Conservation (phyloP, 352 stramenopile species). For the Globisporangium nagaii region DNA sequence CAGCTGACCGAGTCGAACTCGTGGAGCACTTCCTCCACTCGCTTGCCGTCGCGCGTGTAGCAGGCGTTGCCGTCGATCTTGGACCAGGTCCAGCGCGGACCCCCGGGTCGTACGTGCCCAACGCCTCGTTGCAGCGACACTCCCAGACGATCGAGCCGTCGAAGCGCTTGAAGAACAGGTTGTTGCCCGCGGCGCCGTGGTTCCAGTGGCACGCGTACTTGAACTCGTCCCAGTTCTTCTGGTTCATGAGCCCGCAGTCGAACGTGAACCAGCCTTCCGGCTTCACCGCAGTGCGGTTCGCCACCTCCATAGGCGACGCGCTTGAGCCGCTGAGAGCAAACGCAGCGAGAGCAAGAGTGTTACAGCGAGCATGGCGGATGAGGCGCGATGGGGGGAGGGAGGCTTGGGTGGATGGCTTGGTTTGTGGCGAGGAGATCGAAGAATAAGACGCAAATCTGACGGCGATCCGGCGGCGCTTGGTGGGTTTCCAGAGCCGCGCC, state of each 20-base stretch:
- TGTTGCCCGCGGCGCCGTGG: conserved; percentile 1
- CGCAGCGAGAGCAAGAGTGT: too few species aligned
- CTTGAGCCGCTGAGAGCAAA: too few species aligned
- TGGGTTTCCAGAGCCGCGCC: too few species aligned
- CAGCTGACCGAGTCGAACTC: background rate
- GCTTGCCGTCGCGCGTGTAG: background rate
- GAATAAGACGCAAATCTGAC: too few species aligned
- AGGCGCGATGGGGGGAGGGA: too few species aligned
- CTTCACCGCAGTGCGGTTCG: background rate
- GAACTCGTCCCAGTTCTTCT: conserved; percentile 8
- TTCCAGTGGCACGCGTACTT: conserved; percentile 10
- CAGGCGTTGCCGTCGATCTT: background rate
- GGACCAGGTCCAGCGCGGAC: background rate
- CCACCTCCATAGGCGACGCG: too few species aligned
- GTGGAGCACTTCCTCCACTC: background rate
- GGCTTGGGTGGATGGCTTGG: too few species aligned
- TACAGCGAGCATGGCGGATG: too few species aligned
- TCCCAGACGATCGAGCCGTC: background rate
- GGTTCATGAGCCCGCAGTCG: conserved; percentile 1
- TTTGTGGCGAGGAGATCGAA: too few species aligned
- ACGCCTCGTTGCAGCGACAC: background rate
- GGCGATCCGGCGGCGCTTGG: too few species aligned
- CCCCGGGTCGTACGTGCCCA: background rate
- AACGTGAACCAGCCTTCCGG: too few species aligned
- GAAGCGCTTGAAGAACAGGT: conserved; percentile 5